A percentile compares a stretch with the other conserved stretches of the same genome.
Conservation (phyloP, 495 filamentous ascomycete genomes). For the Neurospora sp. region DNA sequence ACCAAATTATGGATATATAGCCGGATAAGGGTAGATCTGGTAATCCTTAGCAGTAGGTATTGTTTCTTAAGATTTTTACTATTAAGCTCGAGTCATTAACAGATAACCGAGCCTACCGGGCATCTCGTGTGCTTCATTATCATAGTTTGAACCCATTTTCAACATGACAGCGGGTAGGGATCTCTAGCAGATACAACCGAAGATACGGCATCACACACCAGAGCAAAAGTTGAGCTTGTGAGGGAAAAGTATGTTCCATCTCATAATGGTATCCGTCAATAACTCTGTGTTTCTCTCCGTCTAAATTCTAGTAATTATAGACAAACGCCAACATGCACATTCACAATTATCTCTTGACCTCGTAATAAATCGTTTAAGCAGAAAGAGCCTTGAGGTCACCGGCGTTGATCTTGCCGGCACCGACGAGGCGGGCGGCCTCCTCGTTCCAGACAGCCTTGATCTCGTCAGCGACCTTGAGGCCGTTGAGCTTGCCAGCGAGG, state of each 20-base stretch:
- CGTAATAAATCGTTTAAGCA: slow-evolving; percentile 2
- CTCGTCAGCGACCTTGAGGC: slow-evolving; percentile 57
- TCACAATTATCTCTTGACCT: not conserved
- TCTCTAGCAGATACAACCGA: not conserved
- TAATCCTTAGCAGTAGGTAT: too few relatives aligned
- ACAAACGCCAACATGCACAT: not conserved
- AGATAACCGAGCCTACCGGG: not conserved
- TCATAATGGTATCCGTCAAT: not conserved
- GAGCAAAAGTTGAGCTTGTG: not conserved
- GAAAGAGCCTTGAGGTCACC: slow-evolving; percentile 48
- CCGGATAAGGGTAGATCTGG: too few relatives aligned
- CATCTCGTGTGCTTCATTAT: not conserved
- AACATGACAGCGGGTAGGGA: not conserved
- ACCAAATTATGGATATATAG: too few relatives aligned
- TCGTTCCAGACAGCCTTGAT: slow-evolving; percentile 57
- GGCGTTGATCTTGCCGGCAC: slow-evolving; percentile 74
- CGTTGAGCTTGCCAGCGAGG: slow-evolving; percentile 66
- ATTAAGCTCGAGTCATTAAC: too few relatives aligned
- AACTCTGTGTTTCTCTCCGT: not conserved
- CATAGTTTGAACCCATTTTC: not conserved
- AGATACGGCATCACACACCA: not conserved
- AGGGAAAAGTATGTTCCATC: not conserved
- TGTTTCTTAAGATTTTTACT: too few relatives aligned
- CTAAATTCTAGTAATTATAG: not conserved
- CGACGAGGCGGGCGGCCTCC: slow-evolving; percentile 64